Base-by-base conservation (phyloP, 441 rosid genomes). In the Capsella rubella region DNA sequence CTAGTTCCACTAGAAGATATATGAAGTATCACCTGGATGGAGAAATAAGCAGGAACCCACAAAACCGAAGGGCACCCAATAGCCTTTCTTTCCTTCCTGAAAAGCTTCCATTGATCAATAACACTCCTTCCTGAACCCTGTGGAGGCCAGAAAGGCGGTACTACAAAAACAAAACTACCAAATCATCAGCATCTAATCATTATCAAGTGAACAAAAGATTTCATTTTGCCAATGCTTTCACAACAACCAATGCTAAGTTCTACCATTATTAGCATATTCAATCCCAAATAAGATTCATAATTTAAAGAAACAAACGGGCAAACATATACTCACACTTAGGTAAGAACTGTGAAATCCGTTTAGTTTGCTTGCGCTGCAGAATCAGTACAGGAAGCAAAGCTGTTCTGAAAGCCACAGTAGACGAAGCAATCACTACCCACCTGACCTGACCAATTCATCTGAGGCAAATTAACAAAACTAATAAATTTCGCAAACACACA, bases 131-230 rank as follows among this genome's bases (percentile, higher is more conserved):
- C 93, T 72, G 97, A 95, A 67, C 78, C 75, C 66, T 86, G 86
- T 69, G 97, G 95, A 64, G 94, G 98, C 70, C 90, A 83, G 40
- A 90, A 91, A 71, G 91, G 83, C 62, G 97, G 97, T 90, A 95
- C 99, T 93, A 77, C 77, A 85, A 73, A 85, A 78, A 29, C 6
- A 13, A 64, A 52, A 64, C 49, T 57, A 50, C 14, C 55, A 45
- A 25, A 53, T 40, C 29, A 52, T 74, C 72, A 82, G 74, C 42
- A 76, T 43, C 67, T 9, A 31, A 52, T 60, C 73, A 40, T 6
- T 46, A 66, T 47, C n/a, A 57, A 60, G 51, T 27, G 16, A 18
- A 40, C 34, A 32, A 0, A 6, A 32, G 35, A 32, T 6, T 32
- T 32, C 35, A 34, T 6, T 6, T 6, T 34, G 1, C 6, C 37